These are phyloP conservation scores for Podospora tetraspora DNA, from an alignment of 495 filamentous ascomycete genomes.

Conservation along the genomic window DNA sequence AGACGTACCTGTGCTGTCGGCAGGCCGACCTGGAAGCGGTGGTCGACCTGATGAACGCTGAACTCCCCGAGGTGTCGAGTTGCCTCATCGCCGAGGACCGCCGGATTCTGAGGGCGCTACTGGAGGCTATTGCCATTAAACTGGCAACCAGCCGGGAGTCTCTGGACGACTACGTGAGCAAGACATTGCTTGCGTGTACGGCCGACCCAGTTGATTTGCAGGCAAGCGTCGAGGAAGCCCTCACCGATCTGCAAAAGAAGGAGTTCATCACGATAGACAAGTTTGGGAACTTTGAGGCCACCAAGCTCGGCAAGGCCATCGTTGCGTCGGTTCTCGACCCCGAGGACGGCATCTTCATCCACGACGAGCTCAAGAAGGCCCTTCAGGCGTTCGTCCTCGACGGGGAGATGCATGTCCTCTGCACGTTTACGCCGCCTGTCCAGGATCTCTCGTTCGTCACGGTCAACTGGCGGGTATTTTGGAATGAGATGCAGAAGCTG, in stretches of 20 bases:
- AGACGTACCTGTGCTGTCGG: slow-evolving; percentile 74
- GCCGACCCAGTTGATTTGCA: slow-evolving; percentile 40
- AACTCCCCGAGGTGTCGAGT: slow-evolving; percentile 65
- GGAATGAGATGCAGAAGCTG: slow-evolving; percentile 61
- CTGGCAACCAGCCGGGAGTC: slow-evolving; percentile 64
- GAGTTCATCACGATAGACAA: slow-evolving; percentile 53
- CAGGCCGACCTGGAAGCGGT: slow-evolving; percentile 65
- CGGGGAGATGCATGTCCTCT: slow-evolving; percentile 79
- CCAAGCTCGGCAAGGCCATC: slow-evolving; percentile 63
- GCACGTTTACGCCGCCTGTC: slow-evolving; percentile 68
- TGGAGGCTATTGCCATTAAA: slow-evolving; percentile 69
- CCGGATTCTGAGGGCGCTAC: slow-evolving; percentile 63
- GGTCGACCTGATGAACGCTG: slow-evolving; percentile 64
- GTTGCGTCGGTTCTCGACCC: slow-evolving; percentile 69
- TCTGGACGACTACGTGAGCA: slow-evolving; percentile 65
- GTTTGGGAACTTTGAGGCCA: slow-evolving; percentile 51
- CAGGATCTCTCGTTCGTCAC: slow-evolving; percentile 43
- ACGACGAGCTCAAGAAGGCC: slow-evolving; percentile 63
- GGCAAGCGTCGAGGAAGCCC: slow-evolving; percentile 50
- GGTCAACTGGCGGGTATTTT: slow-evolving; percentile 70
- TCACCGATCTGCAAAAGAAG: slow-evolving; percentile 48
- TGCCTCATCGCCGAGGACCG: slow-evolving; percentile 63
- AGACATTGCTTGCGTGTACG: slow-evolving; percentile 60
- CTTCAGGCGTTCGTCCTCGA: slow-evolving; percentile 75
- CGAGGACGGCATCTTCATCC: slow-evolving; percentile 70